These are phyloP conservation scores for Neurospora sp. DNA, from an alignment of 2,329 filamentous ascomycete genomes.

Conservation along the genomic window DNA sequence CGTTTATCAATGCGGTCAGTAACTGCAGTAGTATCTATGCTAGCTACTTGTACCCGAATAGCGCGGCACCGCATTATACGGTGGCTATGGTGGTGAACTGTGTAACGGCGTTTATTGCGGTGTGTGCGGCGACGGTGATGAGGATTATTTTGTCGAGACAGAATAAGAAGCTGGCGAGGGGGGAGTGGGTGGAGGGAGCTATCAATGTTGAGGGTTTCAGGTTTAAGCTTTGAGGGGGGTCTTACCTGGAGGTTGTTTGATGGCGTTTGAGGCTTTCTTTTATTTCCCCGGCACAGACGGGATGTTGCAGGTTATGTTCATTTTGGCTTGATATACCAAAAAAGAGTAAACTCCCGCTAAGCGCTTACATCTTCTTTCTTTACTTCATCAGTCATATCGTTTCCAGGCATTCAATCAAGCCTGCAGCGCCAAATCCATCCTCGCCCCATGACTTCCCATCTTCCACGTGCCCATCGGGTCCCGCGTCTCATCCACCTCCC, in stretches of 20 bases:
- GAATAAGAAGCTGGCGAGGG: slow-evolving; percentile 60
- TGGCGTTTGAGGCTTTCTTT: neutral
- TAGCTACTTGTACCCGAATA: slow-evolving; percentile 54
- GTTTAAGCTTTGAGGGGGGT: slow-evolving; percentile 38
- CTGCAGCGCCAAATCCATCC: slow-evolving; percentile 51
- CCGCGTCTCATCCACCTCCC: slow-evolving; percentile 33
- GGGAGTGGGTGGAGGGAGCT: slow-evolving; percentile 44
- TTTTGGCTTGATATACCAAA: neutral
- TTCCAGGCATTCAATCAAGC: slow-evolving; percentile 23
- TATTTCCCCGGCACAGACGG: neutral
- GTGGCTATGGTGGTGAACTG: slow-evolving; percentile 61
- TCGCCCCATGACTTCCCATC: slow-evolving; percentile 45
- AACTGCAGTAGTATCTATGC: slow-evolving; percentile 64
- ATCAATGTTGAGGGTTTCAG: slow-evolving; percentile 56
- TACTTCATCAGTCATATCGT: neutral
- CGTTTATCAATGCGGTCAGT: slow-evolving; percentile 64
- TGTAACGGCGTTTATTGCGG: slow-evolving; percentile 51
- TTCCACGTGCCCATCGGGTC: slow-evolving; percentile 48
- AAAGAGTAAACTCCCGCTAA: neutral
- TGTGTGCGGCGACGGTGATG: slow-evolving; percentile 52
- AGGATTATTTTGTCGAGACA: slow-evolving; percentile 52
- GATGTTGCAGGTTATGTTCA: neutral
- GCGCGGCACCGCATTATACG: slow-evolving; percentile 31
- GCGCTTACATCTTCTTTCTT: neutral
- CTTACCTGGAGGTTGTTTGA: neutral